These are phyloP conservation scores for Phytopythium mirpurense DNA, from an alignment of 352 stramenopile genomes.

Conservation along the genomic window DNA sequence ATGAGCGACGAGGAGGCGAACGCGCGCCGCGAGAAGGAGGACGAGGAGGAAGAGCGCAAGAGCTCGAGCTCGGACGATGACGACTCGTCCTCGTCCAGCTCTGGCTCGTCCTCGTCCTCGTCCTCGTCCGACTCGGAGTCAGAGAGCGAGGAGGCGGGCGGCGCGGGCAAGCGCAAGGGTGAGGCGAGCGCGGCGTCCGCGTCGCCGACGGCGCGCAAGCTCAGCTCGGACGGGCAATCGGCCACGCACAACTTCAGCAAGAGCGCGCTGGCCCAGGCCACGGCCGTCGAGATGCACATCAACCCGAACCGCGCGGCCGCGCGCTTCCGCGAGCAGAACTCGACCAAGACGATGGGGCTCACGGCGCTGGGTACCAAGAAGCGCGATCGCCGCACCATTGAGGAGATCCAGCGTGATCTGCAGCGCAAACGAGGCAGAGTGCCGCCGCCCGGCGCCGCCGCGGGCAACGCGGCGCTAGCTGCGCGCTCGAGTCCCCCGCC, in stretches of 20 bases:
- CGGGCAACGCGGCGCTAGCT: constrained; percentile 2
- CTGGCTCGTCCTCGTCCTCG: constrained; percentile 64
- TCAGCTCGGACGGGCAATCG: constrained; percentile 3
- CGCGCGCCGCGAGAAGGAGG: constrained; percentile 19
- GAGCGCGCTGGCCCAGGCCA: constrained; percentile 13
- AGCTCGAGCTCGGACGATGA: constrained; percentile 73
- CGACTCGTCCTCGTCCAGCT: constrained; percentile 69
- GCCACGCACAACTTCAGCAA: constrained; percentile 5
- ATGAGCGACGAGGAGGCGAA: constrained; percentile 15
- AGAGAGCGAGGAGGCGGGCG: constrained; percentile 36
- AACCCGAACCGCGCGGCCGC: constrained; percentile 63
- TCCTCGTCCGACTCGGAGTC: constrained; percentile 81
- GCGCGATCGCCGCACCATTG: constrained; percentile 81
- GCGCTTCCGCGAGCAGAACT: constrained; percentile 61
- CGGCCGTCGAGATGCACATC: constrained; percentile 35
- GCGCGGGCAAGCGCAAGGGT: constrained; percentile 12
- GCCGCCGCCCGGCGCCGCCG: constrained; percentile 7
- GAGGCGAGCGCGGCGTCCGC: too few relatives aligned
- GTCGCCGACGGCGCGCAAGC: neutral
- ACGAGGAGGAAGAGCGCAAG: constrained; percentile 35
- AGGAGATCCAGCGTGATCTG: constrained; percentile 82
- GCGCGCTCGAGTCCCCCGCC: constrained; percentile 47
- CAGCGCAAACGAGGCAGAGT: constrained; percentile 63
- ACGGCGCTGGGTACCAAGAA: constrained; percentile 85
- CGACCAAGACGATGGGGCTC: constrained; percentile 33